Percentiles rank a stretch among this genome's conserved stretches.
Evolutionary conservation across 2,329 filamentous ascomycete species (phyloP).

Genomic region (Ophiostoma pallidulum): DNA sequence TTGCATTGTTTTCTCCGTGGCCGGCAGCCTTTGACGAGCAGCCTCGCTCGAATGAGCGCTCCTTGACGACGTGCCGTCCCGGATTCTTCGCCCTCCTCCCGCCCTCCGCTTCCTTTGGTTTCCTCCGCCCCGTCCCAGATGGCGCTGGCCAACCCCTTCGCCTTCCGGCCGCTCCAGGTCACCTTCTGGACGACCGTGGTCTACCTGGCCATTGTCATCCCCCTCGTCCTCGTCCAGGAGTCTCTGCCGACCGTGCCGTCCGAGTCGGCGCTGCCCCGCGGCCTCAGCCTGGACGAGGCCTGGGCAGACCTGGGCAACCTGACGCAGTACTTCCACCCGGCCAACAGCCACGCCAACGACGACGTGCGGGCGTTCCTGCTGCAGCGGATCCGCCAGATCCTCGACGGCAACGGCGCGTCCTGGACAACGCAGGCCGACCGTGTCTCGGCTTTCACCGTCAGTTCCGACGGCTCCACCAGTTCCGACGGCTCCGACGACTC

Average conservation of each 20-base stretch:
- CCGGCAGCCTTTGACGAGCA: too few species aligned
- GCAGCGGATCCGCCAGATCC: conserved; percentile 57
- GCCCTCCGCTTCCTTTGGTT: neutral
- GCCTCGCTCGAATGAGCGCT: too few species aligned
- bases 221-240: conserved; percentile 65
- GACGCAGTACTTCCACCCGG: conserved; percentile 71
- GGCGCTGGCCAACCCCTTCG: conserved; percentile 45
- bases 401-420: conserved; percentile 48
- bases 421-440: conserved; percentile 32
- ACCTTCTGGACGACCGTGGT: conserved; percentile 66
- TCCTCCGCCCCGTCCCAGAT: conserved; percentile 1
- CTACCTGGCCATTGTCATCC: conserved; percentile 69
- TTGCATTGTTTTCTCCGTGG: too few species aligned
- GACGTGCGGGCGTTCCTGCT: conserved; percentile 69
- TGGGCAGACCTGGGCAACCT: conserved; percentile 76
- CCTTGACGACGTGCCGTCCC: neutral
- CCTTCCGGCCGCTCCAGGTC: conserved; percentile 73
- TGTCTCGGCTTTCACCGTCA: neutral
- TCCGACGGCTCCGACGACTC: neutral
- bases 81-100: neutral
- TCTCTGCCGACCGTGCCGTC: conserved; percentile 59
- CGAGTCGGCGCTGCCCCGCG: conserved; percentile 39
- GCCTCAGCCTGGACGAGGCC: conserved; percentile 73
- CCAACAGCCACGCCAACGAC: conserved; percentile 79
- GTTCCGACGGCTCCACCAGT: neutral